Evolutionary conservation across 2,329 filamentous ascomycete genomes (phyloP), one percentile per base, ranked within the genome.

Genomic region (Fusarium sulawesiense): DNA sequence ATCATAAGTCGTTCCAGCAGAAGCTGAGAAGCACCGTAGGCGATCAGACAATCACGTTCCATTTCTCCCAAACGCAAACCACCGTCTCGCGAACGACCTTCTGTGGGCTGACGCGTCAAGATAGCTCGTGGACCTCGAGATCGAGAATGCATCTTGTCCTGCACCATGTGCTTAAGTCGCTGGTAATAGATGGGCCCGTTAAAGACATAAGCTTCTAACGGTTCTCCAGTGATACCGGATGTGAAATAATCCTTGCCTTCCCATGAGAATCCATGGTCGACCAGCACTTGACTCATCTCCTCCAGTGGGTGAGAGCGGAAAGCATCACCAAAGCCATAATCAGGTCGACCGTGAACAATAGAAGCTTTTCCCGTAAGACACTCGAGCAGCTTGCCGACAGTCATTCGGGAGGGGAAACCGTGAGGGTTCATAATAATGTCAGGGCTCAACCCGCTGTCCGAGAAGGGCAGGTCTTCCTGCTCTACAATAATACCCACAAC

Each of bases 391-490:
- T 99, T 99, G 32, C 96, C 96, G 68, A 99, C 96, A 56, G 96
- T 99, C 96, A 99, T 99, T 80, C 96, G 96, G 32, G 95, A 98
- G 3, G 96, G 96, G 86, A 99, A 99, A 90, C 96, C 96, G 83
- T 99, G 96, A 1, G 97, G 96, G 84, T 99, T 99, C 96, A 99
- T 99, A 88, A 99, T 99, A 73, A 99, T 98, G 80, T 99, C 96
- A 0, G 96, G 96, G n/a, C 90, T 91, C 72, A 99, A 89, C 4
- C 96, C 97, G 55, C 87, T 85, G 80, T 99, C 96, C 37, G 92
- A 92, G 83, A 99, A 99, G 0, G 96, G 96, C 89, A 99, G 92
- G 78, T 99, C 96, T 77, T 96, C 94, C 81, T 98, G 95, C 68
- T 97, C 93, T 20, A 95, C 94, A 62, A 99, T 98, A 74, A 98